Conservation (phyloP, 2,329 filamentous ascomycete species). For the Cladosporium sp. region DNA sequence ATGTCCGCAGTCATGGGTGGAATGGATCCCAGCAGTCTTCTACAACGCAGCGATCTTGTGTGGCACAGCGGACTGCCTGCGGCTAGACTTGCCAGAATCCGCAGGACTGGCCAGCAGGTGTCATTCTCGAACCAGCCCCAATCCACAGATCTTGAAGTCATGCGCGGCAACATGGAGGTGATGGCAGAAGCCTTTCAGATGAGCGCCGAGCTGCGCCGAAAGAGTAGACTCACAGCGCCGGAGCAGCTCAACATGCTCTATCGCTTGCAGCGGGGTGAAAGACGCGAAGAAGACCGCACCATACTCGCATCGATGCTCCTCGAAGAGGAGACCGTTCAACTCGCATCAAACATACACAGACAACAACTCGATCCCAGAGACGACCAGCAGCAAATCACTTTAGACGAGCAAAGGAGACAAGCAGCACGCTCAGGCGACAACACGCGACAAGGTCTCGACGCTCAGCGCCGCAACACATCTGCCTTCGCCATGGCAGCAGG, state of each 20-base stretch:
- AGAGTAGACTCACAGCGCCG: conserved; percentile 18
- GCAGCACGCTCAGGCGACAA: conserved; percentile 27
- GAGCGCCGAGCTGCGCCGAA: conserved; percentile 23
- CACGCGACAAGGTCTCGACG: conserved; percentile 26
- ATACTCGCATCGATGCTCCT: conserved; percentile 23
- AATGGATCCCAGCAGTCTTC: conserved; percentile 1
- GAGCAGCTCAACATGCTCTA: conserved; percentile 26
- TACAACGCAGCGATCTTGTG: conserved; percentile 6
- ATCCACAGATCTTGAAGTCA: conserved; percentile 6
- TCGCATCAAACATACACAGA: conserved; percentile 19
- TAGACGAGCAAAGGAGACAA: conserved; percentile 12
- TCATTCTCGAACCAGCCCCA: conserved; percentile 11
- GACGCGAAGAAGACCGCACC: conserved; percentile 19
- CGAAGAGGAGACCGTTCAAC: conserved; percentile 16
- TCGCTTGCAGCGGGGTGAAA: conserved; percentile 25
- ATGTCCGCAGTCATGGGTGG: conserved; percentile 7
- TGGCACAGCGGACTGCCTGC: conserved; percentile 5
- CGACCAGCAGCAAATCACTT: not conserved
- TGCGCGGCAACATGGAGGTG: conserved; percentile 22
- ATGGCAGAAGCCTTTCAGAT: conserved; percentile 30
- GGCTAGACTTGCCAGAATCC: conserved; percentile 1
- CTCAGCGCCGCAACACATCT: conserved; percentile 23
- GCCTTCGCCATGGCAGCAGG: conserved; percentile 26
- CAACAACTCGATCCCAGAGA: conserved; percentile 9
- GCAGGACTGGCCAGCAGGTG: conserved; percentile 1